Evolutionary conservation across 768 basidiomycete genomes (phyloP).

Genomic region (Russula lepida): DNA sequence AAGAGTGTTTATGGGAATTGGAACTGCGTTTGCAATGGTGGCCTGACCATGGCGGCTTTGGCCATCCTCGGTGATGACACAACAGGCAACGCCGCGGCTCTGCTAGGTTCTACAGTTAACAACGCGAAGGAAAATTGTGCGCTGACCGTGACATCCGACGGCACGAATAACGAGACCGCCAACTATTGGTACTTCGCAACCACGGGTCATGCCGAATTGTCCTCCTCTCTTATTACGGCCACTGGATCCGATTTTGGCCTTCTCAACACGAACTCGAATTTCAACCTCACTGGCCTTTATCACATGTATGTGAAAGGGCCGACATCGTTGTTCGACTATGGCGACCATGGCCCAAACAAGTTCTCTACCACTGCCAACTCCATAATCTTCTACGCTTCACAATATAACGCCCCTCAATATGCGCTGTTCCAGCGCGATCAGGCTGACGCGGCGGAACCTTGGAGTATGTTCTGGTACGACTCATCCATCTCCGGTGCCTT

Average conservation of each 20-base stretch:
- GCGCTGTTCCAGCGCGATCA: conserved; percentile 85
- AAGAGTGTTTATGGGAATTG: conserved; percentile 76
- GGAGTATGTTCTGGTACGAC: conserved; percentile 84
- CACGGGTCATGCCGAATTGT: conserved; percentile 85
- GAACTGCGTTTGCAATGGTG: conserved; percentile 96
- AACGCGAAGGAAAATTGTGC: conserved; percentile 79
- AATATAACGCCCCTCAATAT: conserved; percentile 65
- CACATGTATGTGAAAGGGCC: conserved; percentile 86
- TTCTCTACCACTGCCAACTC: conserved; percentile 88
- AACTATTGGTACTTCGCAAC: conserved; percentile 97
- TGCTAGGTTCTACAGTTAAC: conserved; percentile 59
- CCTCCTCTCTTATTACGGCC: conserved; percentile 71
- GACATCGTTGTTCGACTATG: conserved; percentile 78
- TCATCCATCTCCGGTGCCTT: conserved; percentile 76
- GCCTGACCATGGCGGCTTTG: conserved; percentile 80
- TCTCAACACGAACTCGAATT: conserved; percentile 60
- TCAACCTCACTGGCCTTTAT: conserved; percentile 65
- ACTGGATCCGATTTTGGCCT: conserved; percentile 79
- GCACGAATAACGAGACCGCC: conserved; percentile 88
- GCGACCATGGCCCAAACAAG: conserved; percentile 91
- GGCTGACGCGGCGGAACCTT: conserved; percentile 50
- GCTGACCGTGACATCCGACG: conserved; percentile 44
- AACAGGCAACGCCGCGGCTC: conserved; percentile 55
- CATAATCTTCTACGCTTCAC: conserved; percentile 67
- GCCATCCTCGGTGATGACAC: conserved; percentile 83